A percentile compares a stretch with the other conserved stretches of the same genome.
These are phyloP conservation scores for Daldinia bambusicola DNA, from an alignment of 495 filamentous ascomycete genomes.

Conservation along the genomic window DNA sequence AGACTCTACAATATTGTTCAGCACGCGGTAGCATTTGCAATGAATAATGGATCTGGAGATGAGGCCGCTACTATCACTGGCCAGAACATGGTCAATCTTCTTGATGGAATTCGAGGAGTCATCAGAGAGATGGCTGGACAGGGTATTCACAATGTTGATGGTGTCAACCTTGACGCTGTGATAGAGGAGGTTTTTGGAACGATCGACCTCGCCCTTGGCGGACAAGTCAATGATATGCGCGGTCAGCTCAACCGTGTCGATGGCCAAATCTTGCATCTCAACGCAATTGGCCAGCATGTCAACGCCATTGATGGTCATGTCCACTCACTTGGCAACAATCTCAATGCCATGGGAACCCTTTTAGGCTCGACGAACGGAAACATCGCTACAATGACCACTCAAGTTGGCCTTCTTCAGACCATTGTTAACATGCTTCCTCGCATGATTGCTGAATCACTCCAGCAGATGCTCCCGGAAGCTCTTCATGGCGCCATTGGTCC, in stretches of 20 bases:
- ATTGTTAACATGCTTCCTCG: constrained; percentile 45
- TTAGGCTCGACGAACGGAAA: constrained; percentile 48
- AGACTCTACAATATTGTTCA: constrained; percentile 45
- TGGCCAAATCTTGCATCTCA: constrained; percentile 38
- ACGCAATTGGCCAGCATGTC: constrained; percentile 44
- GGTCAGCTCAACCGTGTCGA: constrained; percentile 23
- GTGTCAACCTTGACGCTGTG: constrained; percentile 32
- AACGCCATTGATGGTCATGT: constrained; percentile 45
- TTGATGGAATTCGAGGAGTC: constrained; percentile 34
- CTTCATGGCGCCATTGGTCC: constrained; percentile 9
- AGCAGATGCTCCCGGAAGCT: constrained; percentile 25
- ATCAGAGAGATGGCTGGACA: constrained; percentile 30
- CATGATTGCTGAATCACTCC: constrained; percentile 21
- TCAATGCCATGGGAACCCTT: constrained; percentile 41
- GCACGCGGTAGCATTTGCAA: constrained; percentile 37
- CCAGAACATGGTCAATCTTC: constrained; percentile 25
- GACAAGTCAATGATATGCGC: too few relatives aligned
- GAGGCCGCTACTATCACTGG: constrained; percentile 26
- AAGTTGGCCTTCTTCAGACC: constrained; percentile 36
- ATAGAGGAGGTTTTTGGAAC: constrained; percentile 37
- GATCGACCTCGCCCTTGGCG: constrained; percentile 38
- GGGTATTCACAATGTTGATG: constrained; percentile 16
- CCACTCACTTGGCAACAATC: constrained; percentile 44
- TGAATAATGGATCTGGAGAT: constrained; percentile 30
- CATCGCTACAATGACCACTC: constrained; percentile 29